Percentiles rank a stretch among this genome's conserved stretches.
Evolutionary conservation across 2,329 filamentous ascomycete genomes (phyloP).

Genomic region (Juglanconis sp.): DNA sequence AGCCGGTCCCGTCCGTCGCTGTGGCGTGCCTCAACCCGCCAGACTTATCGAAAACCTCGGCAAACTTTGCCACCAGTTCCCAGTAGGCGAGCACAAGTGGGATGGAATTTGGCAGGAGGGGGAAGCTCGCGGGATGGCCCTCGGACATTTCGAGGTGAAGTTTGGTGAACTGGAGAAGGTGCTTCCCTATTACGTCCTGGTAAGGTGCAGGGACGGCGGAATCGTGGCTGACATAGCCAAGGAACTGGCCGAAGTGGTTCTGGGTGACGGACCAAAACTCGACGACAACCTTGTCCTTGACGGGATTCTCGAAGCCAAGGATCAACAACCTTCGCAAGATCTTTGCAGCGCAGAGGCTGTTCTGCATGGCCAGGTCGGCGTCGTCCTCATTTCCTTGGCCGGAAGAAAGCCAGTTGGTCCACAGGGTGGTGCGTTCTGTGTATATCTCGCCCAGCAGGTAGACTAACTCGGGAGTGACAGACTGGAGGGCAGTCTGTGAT

Average conservation of each 20-base stretch:
- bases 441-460: slow-evolving; percentile 78
- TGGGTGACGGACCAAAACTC: slow-evolving; percentile 80
- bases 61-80: slow-evolving; percentile 73
- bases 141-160: slow-evolving; percentile 84
- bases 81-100: slow-evolving; percentile 80
- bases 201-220: slow-evolving; percentile 51
- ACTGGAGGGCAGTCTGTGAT: slow-evolving; percentile 73
- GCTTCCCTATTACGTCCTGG: slow-evolving; percentile 71
- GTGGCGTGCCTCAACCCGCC: slow-evolving; percentile 49
- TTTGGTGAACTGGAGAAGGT: slow-evolving; percentile 86
- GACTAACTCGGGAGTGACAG: slow-evolving; percentile 79
- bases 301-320: slow-evolving; percentile 79
- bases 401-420: slow-evolving; percentile 60
- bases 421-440: slow-evolving; percentile 65
- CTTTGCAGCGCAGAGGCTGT: slow-evolving; percentile 76
- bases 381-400: slow-evolving; percentile 57
- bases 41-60: slow-evolving; percentile 66
- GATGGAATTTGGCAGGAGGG: slow-evolving; percentile 74
- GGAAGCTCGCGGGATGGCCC: slow-evolving; percentile 77
- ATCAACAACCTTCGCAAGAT: slow-evolving; percentile 75
- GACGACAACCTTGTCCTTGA: slow-evolving; percentile 71
- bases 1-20: slow-evolving; percentile 31
- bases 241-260: slow-evolving; percentile 72
- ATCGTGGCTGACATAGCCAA: slow-evolving; percentile 59
- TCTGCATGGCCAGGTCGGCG: slow-evolving; percentile 64